Conservation (phyloP, 495 filamentous ascomycete species). For the Cudoniella acicularis region DNA sequence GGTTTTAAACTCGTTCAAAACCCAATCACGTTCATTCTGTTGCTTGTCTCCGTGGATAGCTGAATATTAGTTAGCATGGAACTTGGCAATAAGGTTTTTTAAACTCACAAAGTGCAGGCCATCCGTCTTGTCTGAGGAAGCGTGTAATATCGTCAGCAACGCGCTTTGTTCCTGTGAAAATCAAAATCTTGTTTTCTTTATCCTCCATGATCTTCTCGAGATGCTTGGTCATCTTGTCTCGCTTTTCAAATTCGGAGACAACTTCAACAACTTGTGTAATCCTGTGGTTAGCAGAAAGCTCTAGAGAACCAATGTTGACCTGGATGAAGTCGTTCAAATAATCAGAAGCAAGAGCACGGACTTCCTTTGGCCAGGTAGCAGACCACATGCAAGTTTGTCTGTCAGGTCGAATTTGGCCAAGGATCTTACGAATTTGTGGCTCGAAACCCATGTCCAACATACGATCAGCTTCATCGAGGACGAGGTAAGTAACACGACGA, state of each 20-base stretch:
- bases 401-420: constrained; percentile 95
- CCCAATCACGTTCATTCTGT: constrained; percentile 99
- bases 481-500: constrained; percentile 92
- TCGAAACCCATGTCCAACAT: constrained; percentile 94
- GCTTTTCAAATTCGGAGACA: constrained; percentile 93
- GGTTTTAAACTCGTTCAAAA: constrained; percentile 98
- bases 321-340: constrained; percentile 97
- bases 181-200: constrained; percentile 86
- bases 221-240: constrained; percentile 95
- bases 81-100: neutral
- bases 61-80: constrained; percentile 40
- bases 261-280: constrained; percentile 98
- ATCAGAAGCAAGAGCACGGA: constrained; percentile 90
- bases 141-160: constrained; percentile 97
- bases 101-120: constrained; percentile 91
- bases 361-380: constrained; percentile 99
- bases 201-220: constrained; percentile 97
- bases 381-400: constrained; percentile 99
- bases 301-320: constrained; percentile 97
- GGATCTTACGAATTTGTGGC: constrained; percentile 89
- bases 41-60: constrained; percentile 99
- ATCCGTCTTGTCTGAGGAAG: constrained; percentile 97
- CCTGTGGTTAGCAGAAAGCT: constrained; percentile 95
- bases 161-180: constrained; percentile 98
- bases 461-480: constrained; percentile 84